Evolutionary conservation across 768 basidiomycete genomes (phyloP).

Genomic region (Stropharia rugosoannulata): DNA sequence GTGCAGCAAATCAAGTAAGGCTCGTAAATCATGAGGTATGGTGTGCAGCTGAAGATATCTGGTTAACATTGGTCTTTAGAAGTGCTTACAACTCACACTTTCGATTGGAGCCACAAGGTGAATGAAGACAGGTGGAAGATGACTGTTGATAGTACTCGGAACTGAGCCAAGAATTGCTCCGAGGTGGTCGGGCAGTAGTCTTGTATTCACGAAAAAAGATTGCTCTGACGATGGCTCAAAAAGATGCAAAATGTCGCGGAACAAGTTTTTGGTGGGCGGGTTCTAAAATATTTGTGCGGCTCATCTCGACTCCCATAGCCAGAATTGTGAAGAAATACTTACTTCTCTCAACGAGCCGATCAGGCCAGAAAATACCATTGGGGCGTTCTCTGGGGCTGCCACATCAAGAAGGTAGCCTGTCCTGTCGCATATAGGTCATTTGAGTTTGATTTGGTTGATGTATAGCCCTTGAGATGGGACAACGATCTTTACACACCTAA

Average conservation of each 20-base stretch:
- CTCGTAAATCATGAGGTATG: constrained; percentile 3
- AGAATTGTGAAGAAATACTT: constrained; percentile 5
- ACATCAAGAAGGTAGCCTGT: constrained; percentile 53
- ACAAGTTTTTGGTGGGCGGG: constrained; percentile 25
- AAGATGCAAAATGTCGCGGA: constrained; percentile 41
- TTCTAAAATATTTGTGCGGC: background rate
- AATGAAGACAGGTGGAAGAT: constrained; percentile 7
- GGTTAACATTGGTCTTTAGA: background rate
- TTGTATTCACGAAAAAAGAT: constrained; percentile 53
- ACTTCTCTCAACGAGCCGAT: constrained; percentile 39
- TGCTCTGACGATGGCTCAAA: constrained; percentile 47
- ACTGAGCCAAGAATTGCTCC: background rate
- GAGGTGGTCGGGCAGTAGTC: constrained; percentile 19
- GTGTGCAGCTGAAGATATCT: constrained; percentile 1
- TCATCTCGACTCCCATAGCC: constrained; percentile 1
- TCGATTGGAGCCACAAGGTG: constrained; percentile 9
- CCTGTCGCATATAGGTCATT: constrained; percentile 22
- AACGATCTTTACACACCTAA: constrained; percentile 10
- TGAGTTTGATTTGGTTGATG: background rate
- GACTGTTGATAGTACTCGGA: background rate
- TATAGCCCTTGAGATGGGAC: background rate
- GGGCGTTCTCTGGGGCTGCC: constrained; percentile 34
- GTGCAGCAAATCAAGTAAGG: constrained; percentile 1
- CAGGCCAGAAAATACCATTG: constrained; percentile 31
- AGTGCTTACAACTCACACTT: constrained; percentile 6